Percentiles rank a stretch among this genome's conserved stretches.
Conservation (phyloP, 306 rosid species). For the Medicago arabica region DNA sequence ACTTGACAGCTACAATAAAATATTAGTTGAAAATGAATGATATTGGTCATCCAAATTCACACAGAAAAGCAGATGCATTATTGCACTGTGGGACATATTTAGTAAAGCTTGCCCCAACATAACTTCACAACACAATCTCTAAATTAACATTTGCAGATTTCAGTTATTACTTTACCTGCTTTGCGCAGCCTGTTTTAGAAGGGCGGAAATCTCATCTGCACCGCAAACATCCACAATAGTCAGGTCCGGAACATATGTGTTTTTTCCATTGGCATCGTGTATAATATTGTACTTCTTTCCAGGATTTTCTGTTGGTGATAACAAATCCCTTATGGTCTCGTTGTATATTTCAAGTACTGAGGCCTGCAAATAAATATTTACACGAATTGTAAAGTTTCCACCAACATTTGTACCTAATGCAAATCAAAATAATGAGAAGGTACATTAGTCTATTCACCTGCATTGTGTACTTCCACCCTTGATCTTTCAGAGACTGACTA, state of each 20-base stretch:
- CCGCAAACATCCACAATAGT: conserved; percentile 83
- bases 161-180: conserved; percentile 61
- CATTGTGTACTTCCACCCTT: conserved; percentile 93
- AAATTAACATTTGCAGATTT: conserved; percentile 10
- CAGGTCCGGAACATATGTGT: conserved; percentile 82
- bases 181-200: conserved; percentile 82
- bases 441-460: conserved; percentile 58
- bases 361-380: conserved; percentile 54
- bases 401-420: conserved; percentile 2
- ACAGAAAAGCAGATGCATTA: neutral
- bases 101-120: conserved; percentile 7
- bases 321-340: conserved; percentile 84
- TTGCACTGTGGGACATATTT: neutral
- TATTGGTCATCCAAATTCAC: conserved; percentile 19
- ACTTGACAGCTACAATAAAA: conserved; percentile 3
- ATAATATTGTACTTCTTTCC: conserved; percentile 86
- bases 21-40: neutral
- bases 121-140: conserved; percentile 9
- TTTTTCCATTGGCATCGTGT: conserved; percentile 89
- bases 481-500: conserved; percentile 79
- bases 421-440: conserved; percentile 11
- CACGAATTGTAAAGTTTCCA: conserved; percentile 1
- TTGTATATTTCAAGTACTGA: conserved; percentile 92
- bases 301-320: conserved; percentile 67
- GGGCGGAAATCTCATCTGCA: conserved; percentile 82